Conservation (phyloP, 331 rosid species). For the Phaseolus coccineus region DNA sequence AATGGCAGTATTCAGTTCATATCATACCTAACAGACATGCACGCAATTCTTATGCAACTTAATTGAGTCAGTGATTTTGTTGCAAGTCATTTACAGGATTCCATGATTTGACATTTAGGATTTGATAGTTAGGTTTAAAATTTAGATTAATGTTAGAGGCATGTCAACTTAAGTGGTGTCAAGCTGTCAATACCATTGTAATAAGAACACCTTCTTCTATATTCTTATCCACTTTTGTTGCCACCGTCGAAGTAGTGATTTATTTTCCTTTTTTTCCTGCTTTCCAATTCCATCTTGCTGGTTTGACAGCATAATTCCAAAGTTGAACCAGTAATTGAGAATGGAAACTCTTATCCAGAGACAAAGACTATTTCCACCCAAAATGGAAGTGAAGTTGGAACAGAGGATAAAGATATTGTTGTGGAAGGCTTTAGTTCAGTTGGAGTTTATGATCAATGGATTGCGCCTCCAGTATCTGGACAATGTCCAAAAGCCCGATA, state of each 20-base stretch:
- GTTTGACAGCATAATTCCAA: conserved; percentile 67
- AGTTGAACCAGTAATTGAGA: conserved; percentile 69
- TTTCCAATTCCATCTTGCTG: conserved; percentile 33
- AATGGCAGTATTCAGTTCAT: conserved; percentile 4
- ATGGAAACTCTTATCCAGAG: conserved; percentile 80
- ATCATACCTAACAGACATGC: conserved; percentile 1
- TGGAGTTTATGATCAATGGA: conserved; percentile 88
- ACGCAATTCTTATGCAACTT: conserved; percentile 19
- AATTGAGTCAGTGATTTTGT: conserved; percentile 27
- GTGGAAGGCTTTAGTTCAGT: conserved; percentile 75
- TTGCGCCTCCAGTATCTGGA: conserved; percentile 75
- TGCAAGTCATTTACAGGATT: conserved; percentile 26
- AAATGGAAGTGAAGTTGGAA: conserved; percentile 70
- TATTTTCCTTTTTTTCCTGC: not conserved
- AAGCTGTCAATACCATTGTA: not conserved
- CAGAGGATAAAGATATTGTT: conserved; percentile 83
- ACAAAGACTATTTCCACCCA: conserved; percentile 74
- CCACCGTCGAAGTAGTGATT: conserved; percentile 26
- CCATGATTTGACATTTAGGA: conserved; percentile 28
- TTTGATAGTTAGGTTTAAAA: conserved; percentile 33
- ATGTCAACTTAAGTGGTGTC: conserved; percentile 32
- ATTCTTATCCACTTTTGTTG: conserved; percentile 30
- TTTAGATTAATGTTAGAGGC: conserved; percentile 27
- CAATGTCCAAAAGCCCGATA: conserved; percentile 85
- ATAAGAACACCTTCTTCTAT: conserved; percentile 19